Base-by-base conservation (phyloP, 2,329 filamentous ascomycete species). In the Trichoderma hamatum region DNA sequence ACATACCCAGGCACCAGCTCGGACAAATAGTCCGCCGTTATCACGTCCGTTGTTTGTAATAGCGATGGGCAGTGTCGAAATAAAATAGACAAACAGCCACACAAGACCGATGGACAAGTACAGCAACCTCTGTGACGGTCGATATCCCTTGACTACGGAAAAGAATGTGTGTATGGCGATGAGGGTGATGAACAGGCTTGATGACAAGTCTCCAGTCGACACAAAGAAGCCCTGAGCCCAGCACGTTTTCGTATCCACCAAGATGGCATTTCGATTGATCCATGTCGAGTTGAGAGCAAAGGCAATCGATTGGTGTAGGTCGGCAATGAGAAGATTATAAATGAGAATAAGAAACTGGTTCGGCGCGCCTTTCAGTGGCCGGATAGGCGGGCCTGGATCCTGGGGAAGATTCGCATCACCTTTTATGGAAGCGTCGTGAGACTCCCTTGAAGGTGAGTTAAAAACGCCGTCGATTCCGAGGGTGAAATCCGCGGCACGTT, bases 281-380 rank as follows among this genome's bases (percentile, higher is more conserved):
- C 89, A 90, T 43, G 84, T 80, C 4, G 84, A 83, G 70, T 89
- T 91, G 60, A 92, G 80, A 54, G 90, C 73, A 74, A 92, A 92
- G 4, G 88, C 87, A 0, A 87, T 76, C 9, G 87, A 84, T 74
- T 92, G 90, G 73, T 90, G 87, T 67, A 91, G 84, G 73, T 92
- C 90, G 69, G 90, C 89, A 26, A 90, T 78, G 5, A 92, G 80
- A 0, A 92, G 84, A 75, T 92, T 92, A 76, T 90, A 86, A 69
- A 92, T 89, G 5, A 92, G 82, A 0, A 92, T 81, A 32, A 92
- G 83, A 74, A 92, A 90, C 76, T 92, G 90, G 72, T 91, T 92
- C 0, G 84, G 84, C 6, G 82, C 79, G 24, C 80, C 78, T 49
- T 75, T 77, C 30, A 75, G 62, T 14, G 74, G 73, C n/a, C 59